Evolutionary conservation across 2,329 filamentous ascomycete species (phyloP).

Genomic region (Ilyonectria robusta): DNA sequence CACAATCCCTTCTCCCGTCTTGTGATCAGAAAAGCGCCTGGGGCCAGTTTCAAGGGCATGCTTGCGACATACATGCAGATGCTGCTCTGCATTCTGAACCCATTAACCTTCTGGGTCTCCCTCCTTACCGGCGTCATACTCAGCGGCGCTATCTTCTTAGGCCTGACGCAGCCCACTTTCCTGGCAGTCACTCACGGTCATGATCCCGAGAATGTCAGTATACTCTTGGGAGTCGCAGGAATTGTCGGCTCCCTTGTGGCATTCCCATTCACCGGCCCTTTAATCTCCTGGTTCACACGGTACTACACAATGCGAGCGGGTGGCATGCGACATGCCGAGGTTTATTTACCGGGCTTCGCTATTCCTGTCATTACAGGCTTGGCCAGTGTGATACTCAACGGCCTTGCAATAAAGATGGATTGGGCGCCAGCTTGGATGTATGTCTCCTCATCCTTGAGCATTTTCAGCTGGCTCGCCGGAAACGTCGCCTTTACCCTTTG

Average conservation of each 20-base stretch:
- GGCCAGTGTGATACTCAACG: slow-evolving; percentile 24
- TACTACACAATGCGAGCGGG: slow-evolving; percentile 23
- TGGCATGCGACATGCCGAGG: slow-evolving; percentile 35
- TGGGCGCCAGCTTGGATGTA: slow-evolving; percentile 29
- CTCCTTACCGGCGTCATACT: slow-evolving; percentile 33
- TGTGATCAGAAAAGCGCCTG: slow-evolving; percentile 21
- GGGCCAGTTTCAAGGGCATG: slow-evolving; percentile 23
- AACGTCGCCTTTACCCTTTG: slow-evolving; percentile 38
- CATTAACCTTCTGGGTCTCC: slow-evolving; percentile 40
- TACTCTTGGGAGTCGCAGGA: slow-evolving; percentile 15
- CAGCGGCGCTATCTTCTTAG: slow-evolving; percentile 31
- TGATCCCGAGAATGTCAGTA: not conserved
- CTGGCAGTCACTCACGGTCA: not conserved
- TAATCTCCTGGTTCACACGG: slow-evolving; percentile 34
- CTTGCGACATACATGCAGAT: slow-evolving; percentile 37
- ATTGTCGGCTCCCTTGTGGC: slow-evolving; percentile 26
- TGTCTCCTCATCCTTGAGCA: slow-evolving; percentile 24
- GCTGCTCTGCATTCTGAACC: slow-evolving; percentile 37
- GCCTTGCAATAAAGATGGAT: slow-evolving; percentile 13
- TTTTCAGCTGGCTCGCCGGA: slow-evolving; percentile 34
- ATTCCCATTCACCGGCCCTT: slow-evolving; percentile 24
- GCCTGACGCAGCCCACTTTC: slow-evolving; percentile 21
- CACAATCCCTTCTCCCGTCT: slow-evolving; percentile 16
- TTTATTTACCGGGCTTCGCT: slow-evolving; percentile 25
- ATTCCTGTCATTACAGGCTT: slow-evolving; percentile 24